A percentile compares a stretch with the other conserved stretches of the same genome.
These are phyloP conservation scores for Coemansia sp. DNA, from an alignment of 192 early-diverging fungal species.

Conservation along the genomic window DNA sequence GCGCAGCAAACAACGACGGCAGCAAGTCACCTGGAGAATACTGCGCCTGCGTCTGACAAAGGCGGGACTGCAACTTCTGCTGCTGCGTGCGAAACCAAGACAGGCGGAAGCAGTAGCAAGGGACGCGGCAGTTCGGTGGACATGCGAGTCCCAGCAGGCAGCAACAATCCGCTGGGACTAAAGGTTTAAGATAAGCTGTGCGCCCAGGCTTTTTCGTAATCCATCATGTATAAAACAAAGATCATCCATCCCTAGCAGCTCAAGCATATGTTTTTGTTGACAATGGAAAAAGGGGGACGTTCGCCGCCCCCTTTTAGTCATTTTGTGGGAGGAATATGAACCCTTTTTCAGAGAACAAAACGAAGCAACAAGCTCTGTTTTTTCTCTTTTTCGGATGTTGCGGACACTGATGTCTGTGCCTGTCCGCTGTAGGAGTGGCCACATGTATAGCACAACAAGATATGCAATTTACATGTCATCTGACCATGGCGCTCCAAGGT, in stretches of 20 bases:
- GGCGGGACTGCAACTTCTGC: conserved; percentile 2
- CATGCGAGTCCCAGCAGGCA: conserved; percentile 41
- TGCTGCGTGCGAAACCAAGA: neutral
- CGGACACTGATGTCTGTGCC: too few species aligned
- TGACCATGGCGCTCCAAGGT: neutral
- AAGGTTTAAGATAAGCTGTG: conserved; percentile 14
- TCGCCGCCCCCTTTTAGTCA: too few species aligned
- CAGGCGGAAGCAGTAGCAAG: conserved; percentile 10
- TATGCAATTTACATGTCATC: neutral
- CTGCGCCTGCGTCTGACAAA: neutral
- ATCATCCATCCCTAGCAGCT: too few species aligned
- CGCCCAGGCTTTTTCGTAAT: neutral
- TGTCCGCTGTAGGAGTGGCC: too few species aligned
- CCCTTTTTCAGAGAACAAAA: conserved; percentile 1
- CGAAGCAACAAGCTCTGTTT: neutral
- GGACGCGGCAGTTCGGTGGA: conserved; percentile 20
- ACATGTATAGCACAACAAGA: too few species aligned
- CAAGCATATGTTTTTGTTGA: too few species aligned
- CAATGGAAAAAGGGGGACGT: too few species aligned
- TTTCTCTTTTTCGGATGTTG: neutral
- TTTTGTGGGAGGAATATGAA: too few species aligned
- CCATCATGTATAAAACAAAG: neutral
- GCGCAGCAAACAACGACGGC: neutral
- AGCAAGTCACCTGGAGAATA: neutral
- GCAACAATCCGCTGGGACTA: conserved; percentile 34